Base-by-base conservation (phyloP, 805 yeast species). In the Cyberlindnera maritima region DNA sequence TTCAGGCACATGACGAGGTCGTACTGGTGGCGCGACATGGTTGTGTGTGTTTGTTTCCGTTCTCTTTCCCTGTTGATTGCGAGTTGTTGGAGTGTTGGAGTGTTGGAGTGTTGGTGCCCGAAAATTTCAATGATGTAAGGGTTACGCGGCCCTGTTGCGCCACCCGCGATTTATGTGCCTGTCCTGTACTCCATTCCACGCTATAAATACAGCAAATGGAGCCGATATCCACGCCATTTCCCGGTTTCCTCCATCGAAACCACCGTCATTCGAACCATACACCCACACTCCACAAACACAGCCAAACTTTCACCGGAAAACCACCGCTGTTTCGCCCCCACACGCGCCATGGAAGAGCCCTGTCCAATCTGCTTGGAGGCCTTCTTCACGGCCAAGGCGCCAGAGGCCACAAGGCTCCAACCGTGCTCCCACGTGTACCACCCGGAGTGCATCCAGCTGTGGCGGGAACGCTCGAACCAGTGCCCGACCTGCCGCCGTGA, bases 21-120 rank as follows among this genome's bases (percentile, higher is more conserved):
- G 42, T 83, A 80, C 65, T 90, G 96, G 65, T 90, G 96, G 45
- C 94, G 82, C 3, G 96, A 88, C 97, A 90, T 89, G 17, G 36
- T n/a, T 17, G 10, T 37, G 29, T 11, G 15, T 9, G 29, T 21
- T 21, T 20, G n/a, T 35, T 19, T 25, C 12, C 36, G 36, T 32
- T 15, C 6, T 32, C 18, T 15, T n/a, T n/a, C n/a, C n/a, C n/a
- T n/a, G n/a, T n/a, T n/a, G n/a, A n/a, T n/a, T n/a, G n/a, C n/a
- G n/a, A n/a, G 37, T 35, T 20, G 25, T 11, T 11, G 37, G n/a
- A n/a, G 35, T 15, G 35, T n/a, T 15, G 35, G 18, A 4, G 19
- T 32, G 6, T 15, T 4, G n/a, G 7, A 17, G 23, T 8, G 25
- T 11, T n/a, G n/a, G n/a, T n/a, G n/a, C n/a, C n/a, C 9, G n/a